Base-by-base conservation (phyloP, 768 basidiomycete genomes). In the Piloderma croceum region DNA sequence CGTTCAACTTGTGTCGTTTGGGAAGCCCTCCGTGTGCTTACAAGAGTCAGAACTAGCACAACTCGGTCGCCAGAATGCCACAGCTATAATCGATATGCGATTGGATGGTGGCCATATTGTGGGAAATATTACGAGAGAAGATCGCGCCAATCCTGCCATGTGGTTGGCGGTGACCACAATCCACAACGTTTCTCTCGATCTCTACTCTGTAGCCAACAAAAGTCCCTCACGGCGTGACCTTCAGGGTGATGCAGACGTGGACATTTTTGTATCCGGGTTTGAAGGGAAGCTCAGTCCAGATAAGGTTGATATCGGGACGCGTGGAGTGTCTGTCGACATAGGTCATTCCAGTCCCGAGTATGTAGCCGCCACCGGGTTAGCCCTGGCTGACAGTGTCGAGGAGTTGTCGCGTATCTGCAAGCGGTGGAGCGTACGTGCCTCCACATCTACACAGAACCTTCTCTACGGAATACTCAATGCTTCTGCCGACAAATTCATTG, bases 391-490 rank as follows among this genome's bases (percentile, higher is more conserved):
- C 13, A 58, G 51, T 29, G 46, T 47, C 6, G 42, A 44, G 12
- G 56, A 63, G 18, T 46, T 68, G 7, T 23, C 37, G 7, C 31
- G 34, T 24, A 40, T 61, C 10, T 35, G 54, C 41, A 55, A 56
- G 38, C 56, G 55, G 18, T 65, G 64, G 56, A 50, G 51, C 15
- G 43, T 51, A 7, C 50, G 61, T 37, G 58, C 47, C 11, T 57
- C 59, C 3, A 46, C 53, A 5, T 56, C 57, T n/a, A 63, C 64
- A 32, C 63, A 59, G 38, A 50, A 53, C n/a, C 57, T 74, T 15
- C 60, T 82, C 17, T 61, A 64, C 36, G 61, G 64, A 31, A 69
- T 83, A 36, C 64, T 87, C 37, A 55, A 61, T 42, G 63, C 63
- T 38, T 78, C 80, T n/a, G 61, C 64, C 21, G 61, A 73, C 22